Evolutionary conservation across 1,284 basidiomycete species (phyloP).

Genomic region (Fomitopsis betulina): DNA sequence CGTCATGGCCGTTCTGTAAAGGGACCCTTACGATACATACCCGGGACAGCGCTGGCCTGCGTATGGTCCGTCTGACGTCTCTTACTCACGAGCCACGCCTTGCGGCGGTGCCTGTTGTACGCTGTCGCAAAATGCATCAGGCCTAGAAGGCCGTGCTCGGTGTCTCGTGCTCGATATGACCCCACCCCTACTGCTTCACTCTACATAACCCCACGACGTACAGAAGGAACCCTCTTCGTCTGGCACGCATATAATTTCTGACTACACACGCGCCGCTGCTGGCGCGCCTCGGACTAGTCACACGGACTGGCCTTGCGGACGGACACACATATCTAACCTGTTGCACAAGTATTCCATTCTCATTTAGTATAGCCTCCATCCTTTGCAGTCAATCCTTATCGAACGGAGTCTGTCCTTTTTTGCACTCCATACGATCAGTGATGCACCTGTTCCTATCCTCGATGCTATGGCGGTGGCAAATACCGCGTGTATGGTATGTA

Average conservation of each 20-base stretch:
- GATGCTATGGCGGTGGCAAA: neutral
- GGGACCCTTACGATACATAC: neutral
- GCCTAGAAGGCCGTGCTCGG: neutral
- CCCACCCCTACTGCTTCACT: neutral
- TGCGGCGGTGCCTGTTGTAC: neutral
- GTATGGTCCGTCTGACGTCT: neutral
- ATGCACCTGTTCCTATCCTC: neutral
- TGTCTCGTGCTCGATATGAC: neutral
- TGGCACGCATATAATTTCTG: neutral
- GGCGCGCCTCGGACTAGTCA: neutral
- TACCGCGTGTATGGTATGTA: neutral
- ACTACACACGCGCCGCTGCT: neutral
- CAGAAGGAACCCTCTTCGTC: neutral
- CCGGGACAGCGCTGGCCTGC: neutral
- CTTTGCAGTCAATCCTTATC: neutral
- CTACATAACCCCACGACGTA: neutral
- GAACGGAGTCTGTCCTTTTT: neutral
- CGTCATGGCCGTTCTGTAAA: conserved; percentile 2
- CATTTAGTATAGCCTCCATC: neutral
- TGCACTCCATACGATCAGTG: neutral
- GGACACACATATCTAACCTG: neutral
- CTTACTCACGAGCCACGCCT: neutral
- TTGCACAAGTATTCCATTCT: neutral
- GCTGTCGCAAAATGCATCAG: conserved; percentile 1
- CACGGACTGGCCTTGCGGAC: neutral